phyloP scores from a whole-genome alignment of 805 yeast genomes.

The Barnettozyma pratensis region DNA sequence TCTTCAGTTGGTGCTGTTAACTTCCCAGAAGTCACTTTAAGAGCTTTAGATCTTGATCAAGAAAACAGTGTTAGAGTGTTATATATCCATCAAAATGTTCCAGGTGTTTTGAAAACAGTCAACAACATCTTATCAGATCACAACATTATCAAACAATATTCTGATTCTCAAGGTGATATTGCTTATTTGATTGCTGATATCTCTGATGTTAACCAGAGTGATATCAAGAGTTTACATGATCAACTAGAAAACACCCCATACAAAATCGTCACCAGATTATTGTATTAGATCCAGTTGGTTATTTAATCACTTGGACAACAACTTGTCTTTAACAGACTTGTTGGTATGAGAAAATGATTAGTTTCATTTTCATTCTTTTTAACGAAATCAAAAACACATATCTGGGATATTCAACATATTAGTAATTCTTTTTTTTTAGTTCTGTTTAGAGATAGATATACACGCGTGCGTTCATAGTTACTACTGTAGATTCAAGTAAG shows the following conservation, averaged over 20 bases:
- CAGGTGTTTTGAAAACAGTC: slow-evolving; percentile 97
- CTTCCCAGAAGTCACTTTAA: slow-evolving; percentile 95
- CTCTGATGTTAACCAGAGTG: slow-evolving; percentile 73
- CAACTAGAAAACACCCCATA: slow-evolving; percentile 85
- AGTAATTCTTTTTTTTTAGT: background rate
- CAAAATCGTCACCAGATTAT: slow-evolving; percentile 84
- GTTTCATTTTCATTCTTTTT: background rate
- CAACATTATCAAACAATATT: slow-evolving; percentile 96
- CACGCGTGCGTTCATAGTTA: background rate
- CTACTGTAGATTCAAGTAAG: background rate
- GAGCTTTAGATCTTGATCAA: slow-evolving; percentile 84
- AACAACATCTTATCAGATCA: slow-evolving; percentile 91
- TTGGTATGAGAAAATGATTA: background rate
- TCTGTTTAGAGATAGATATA: background rate
- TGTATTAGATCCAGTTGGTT: slow-evolving; percentile 51
- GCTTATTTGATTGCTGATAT: slow-evolving; percentile 99
- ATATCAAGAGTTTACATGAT: slow-evolving; percentile 79
- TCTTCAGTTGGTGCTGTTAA: slow-evolving; percentile 91
- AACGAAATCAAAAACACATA: slow-evolving; percentile 1
- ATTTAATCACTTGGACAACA: background rate
- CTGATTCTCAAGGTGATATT: slow-evolving; percentile 94
- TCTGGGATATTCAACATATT: slow-evolving; percentile 12
- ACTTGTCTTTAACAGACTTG: slow-evolving; percentile 7
- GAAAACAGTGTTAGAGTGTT: slow-evolving; percentile 87
- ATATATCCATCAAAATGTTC: slow-evolving; percentile 95